Evolutionary conservation across 176 grass and related monocot genomes (phyloP).

Genomic region (Cocos nucifera): DNA sequence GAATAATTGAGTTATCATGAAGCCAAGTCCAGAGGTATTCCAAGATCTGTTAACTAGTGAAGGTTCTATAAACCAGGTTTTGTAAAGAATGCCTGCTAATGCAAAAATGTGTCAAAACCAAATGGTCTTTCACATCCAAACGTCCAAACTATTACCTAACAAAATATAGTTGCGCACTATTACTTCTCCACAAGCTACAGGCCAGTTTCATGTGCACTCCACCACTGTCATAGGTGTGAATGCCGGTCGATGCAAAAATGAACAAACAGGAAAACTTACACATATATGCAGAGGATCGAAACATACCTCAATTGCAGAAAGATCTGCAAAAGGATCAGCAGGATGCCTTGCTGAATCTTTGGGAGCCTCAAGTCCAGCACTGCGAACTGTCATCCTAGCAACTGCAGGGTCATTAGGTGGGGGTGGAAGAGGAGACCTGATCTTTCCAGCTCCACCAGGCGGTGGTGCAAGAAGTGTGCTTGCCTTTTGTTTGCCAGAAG

Average conservation of each 20-base stretch:
- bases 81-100: too few species aligned
- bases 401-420: slow-evolving; percentile 88
- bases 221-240: too few species aligned
- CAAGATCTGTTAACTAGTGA: too few species aligned
- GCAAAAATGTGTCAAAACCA: too few species aligned
- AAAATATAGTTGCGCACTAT: too few species aligned
- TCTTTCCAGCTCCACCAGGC: slow-evolving; percentile 64
- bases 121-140: too few species aligned
- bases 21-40: too few species aligned
- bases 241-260: neutral
- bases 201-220: too few species aligned
- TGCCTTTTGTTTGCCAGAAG: slow-evolving; percentile 41
- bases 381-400: slow-evolving; percentile 51
- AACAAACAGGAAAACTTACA: slow-evolving; percentile 4
- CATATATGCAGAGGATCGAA: slow-evolving; percentile 14
- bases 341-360: slow-evolving; percentile 44
- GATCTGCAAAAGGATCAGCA: slow-evolving; percentile 68
- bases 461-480: slow-evolving; percentile 64
- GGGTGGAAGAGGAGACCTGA: slow-evolving; percentile 77
- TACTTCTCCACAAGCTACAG: too few species aligned
- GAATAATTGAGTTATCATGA: too few species aligned
- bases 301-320: slow-evolving; percentile 80
- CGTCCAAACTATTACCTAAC: too few species aligned
- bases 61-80: too few species aligned
- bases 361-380: slow-evolving; percentile 20